Evolutionary conservation across 495 filamentous ascomycete species (phyloP), one percentile per base, ranked within the genome.

Genomic region (Daldinia grandis): DNA sequence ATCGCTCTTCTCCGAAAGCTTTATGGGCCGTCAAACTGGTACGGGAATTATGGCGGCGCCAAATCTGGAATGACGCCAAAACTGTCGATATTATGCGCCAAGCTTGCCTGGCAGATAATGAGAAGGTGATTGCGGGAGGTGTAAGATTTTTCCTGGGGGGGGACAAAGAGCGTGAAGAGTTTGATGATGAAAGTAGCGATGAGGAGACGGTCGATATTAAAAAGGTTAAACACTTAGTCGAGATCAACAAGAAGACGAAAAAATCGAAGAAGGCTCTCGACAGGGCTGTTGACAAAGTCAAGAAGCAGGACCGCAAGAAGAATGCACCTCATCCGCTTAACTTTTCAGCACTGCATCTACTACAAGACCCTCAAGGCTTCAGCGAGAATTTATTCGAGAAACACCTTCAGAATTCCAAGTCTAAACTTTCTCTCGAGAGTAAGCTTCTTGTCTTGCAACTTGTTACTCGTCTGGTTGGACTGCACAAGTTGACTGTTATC

Each of bases 1-100:
- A 99, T 77, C 86, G 91, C 44, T 86, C 90, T 25, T 94, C 93
- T 2, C 86, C 90, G 17, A 95, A 96, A 76, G 93, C 92, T 15
- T 82, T 98, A 58, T 99, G 96, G 95, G 94, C 96, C 5, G 92
- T 97, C 47, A 97, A 95, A 76, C 80, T 97, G 47, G 93, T 93
- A 28, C 85, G 92, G 68, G 93, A 96, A 79, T 77, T 96, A 70
- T 97, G 93, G 93, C 93, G 90, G 76, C 83, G 94, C 54, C 89
- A 94, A 69, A 89, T 96, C 69, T 97, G 93, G 93, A 90, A 90
- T 2, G 93, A 97, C 78, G 84, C 92, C 1, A 93, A 93, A 76
- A 87, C 95, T 1, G 93, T 96, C 49, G 93, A 95, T 74, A 89
- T 97, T 50, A 98, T 98, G 94, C 95, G 95, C 81, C 92, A 95